phyloP scores from a whole-genome alignment of 1,139 yeast genomes.

The Geotrichum siamense region DNA sequence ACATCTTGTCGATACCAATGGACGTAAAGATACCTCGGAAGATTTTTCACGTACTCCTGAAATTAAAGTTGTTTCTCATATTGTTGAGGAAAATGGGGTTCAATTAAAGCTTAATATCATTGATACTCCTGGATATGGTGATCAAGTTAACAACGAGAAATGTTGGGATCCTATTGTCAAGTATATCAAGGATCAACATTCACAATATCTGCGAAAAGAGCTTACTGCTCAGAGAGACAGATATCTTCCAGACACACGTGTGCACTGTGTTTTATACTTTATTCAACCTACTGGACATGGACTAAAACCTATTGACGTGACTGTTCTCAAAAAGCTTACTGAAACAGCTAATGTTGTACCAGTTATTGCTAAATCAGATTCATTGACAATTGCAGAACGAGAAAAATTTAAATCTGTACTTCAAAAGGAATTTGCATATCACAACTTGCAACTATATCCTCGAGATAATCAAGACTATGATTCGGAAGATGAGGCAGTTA shows the following conservation, averaged over 20 bases:
- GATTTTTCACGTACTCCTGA: constrained; percentile 87
- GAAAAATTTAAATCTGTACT: constrained; percentile 59
- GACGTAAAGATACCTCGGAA: constrained; percentile 57
- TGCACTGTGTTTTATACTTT: constrained; percentile 88
- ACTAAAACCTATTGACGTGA: constrained; percentile 72
- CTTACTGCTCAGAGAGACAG: constrained; percentile 92
- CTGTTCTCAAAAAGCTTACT: constrained; percentile 73
- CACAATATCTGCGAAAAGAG: constrained; percentile 87
- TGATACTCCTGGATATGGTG: constrained; percentile 98
- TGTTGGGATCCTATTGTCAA: constrained; percentile 95
- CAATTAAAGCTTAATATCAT: constrained; percentile 77
- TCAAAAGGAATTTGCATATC: constrained; percentile 69
- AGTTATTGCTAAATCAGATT: constrained; percentile 87
- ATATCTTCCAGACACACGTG: constrained; percentile 80
- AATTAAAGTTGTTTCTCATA: constrained; percentile 65
- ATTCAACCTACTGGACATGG: constrained; percentile 82
- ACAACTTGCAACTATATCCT: constrained; percentile 78
- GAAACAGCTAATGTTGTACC: constrained; percentile 95
- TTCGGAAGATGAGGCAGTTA: constrained; percentile 43
- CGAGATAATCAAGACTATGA: constrained; percentile 73
- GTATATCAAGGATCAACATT: constrained; percentile 94
- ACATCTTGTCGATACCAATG: constrained; percentile 64
- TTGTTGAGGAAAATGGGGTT: constrained; percentile 76
- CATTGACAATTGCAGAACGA: constrained; percentile 81
- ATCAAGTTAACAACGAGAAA: constrained; percentile 89